These are phyloP conservation scores for Takashimella koratensis DNA, from an alignment of 1,284 basidiomycete genomes.

Conservation along the genomic window DNA sequence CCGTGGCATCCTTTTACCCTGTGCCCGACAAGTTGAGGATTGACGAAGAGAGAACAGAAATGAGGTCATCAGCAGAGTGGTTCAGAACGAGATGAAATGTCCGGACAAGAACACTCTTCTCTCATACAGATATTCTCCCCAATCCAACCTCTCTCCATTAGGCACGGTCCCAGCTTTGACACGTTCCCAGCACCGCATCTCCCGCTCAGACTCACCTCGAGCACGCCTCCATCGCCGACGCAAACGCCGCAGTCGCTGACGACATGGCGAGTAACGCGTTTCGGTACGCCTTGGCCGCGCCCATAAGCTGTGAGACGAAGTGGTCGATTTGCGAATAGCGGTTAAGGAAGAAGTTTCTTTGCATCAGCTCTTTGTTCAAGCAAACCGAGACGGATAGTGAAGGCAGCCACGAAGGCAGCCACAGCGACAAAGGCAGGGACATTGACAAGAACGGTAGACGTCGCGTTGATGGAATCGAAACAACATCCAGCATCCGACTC, in stretches of 20 bases:
- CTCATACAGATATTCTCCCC: not conserved
- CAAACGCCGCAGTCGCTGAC: slow-evolving; percentile 77
- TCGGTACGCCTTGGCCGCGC: slow-evolving; percentile 75
- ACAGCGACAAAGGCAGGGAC: no score
- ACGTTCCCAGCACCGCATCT: not conserved
- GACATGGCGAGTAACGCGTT: slow-evolving; percentile 78
- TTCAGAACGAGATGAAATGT: not conserved
- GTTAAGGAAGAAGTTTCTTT: no score
- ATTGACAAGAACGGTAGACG: no score
- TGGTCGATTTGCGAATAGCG: no score
- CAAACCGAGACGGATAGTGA: no score
- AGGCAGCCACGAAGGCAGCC: no score
- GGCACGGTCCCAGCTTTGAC: not conserved
- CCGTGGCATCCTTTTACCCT: slow-evolving; percentile 45
- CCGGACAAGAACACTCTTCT: not conserved
- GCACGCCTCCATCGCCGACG: slow-evolving; percentile 77
- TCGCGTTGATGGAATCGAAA: no score
- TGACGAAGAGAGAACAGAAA: no score
- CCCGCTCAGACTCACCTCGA: slow-evolving; percentile 59
- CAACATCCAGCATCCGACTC: no score
- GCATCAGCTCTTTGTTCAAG: no score
- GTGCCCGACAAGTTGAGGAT: no score
- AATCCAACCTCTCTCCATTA: slow-evolving; percentile 1
- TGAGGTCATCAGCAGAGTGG: slow-evolving; percentile 3
- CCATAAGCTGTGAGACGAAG: slow-evolving; percentile 59